These are phyloP conservation scores for Colletotrichum ledebouriae DNA, from an alignment of 2,329 filamentous ascomycete genomes.

Conservation along the genomic window DNA sequence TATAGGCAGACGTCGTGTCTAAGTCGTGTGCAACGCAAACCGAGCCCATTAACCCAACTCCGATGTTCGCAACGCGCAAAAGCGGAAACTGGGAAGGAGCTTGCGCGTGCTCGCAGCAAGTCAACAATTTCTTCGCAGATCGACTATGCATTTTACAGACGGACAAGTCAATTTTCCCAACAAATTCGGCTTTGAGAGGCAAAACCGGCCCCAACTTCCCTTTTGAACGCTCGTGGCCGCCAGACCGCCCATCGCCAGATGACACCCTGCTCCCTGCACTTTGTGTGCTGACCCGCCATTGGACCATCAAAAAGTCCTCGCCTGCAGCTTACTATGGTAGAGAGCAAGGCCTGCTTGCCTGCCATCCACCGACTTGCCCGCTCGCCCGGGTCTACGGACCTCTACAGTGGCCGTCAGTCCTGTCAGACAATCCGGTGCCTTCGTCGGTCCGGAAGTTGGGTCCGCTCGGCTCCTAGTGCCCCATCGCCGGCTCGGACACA, in stretches of 20 bases:
- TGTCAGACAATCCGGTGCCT: constrained; percentile 1
- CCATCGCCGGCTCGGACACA: constrained; percentile 1
- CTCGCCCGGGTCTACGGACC: constrained; percentile 11
- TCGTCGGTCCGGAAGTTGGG: background rate
- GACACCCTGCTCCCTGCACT: constrained; percentile 30
- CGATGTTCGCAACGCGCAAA: constrained; percentile 9
- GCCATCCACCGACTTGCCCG: constrained; percentile 2
- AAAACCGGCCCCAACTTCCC: constrained; percentile 40
- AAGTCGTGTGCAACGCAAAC: constrained; percentile 5
- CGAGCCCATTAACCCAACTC: constrained; percentile 2
- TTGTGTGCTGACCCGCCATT: constrained; percentile 23
- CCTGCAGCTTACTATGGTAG: constrained; percentile 20
- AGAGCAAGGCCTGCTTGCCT: background rate
- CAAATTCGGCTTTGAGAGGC: constrained; percentile 40
- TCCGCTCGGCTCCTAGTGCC: background rate
- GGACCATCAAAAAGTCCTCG: constrained; percentile 36
- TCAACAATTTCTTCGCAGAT: constrained; percentile 36
- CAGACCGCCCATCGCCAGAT: constrained; percentile 42
- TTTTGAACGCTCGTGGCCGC: constrained; percentile 41
- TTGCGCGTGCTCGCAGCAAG: constrained; percentile 29
- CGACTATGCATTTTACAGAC: constrained; percentile 34
- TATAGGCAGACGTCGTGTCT: background rate
- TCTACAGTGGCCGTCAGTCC: background rate
- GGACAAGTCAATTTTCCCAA: constrained; percentile 27
- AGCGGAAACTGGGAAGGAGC: constrained; percentile 26